phyloP scores from a whole-genome alignment of 495 filamentous ascomycete species.

The Aspergillus biplanus region DNA sequence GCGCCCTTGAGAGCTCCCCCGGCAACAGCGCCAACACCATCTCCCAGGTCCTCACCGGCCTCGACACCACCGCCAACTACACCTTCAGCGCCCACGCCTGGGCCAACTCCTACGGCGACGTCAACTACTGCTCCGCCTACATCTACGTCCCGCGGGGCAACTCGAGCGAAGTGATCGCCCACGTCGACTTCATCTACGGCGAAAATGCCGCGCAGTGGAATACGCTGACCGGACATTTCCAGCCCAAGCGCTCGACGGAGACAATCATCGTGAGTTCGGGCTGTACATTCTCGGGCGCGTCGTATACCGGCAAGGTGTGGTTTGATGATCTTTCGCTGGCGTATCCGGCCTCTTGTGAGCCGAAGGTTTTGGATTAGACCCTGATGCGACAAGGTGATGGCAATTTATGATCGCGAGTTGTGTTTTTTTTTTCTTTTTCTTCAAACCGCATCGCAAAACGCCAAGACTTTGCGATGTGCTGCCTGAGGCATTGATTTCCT shows the following conservation, averaged over 20 bases:
- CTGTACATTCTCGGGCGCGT: constrained; percentile 5
- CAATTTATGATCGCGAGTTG: not conserved
- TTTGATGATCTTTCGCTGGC: constrained; percentile 9
- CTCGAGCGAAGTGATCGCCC: not conserved
- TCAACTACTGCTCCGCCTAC: constrained; percentile 6
- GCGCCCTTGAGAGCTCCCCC: constrained; percentile 7
- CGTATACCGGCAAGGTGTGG: constrained; percentile 2
- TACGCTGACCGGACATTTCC: not conserved
- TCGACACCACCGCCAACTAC: constrained; percentile 5
- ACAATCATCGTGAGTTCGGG: not conserved
- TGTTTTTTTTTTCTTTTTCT: not conserved
- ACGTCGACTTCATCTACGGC: not conserved
- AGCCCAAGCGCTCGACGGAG: not conserved
- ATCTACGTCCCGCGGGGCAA: not conserved
- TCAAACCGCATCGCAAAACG: not conserved
- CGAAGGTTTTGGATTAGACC: not conserved
- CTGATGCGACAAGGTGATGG: not conserved
- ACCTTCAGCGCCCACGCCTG: constrained; percentile 5
- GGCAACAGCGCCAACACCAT: constrained; percentile 8
- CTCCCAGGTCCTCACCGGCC: constrained; percentile 1
- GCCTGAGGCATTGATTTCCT: not conserved
- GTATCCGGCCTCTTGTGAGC: constrained; percentile 3
- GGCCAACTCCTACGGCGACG: not conserved
- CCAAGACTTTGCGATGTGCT: not conserved
- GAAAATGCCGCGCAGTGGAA: not conserved